These are phyloP conservation scores for Penicillium daleae DNA, from an alignment of 495 filamentous ascomycete species.

Conservation along the genomic window DNA sequence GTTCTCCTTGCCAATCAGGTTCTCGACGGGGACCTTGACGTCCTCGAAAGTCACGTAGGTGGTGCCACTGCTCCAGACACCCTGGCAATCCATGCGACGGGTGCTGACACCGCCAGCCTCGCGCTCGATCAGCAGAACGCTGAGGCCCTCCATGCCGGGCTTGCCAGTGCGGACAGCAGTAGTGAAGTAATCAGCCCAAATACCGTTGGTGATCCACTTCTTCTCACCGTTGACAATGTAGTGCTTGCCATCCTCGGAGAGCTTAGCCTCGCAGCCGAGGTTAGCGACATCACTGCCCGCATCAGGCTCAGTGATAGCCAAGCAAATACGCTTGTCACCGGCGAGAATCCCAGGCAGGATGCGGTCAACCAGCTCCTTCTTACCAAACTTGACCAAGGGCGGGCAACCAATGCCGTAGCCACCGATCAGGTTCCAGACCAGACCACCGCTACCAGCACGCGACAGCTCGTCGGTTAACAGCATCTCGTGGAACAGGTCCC, in stretches of 20 bases:
- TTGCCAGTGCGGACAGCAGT: slow-evolving; percentile 89
- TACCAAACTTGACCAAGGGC: slow-evolving; percentile 89
- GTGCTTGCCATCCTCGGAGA: slow-evolving; percentile 91
- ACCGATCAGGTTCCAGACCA: slow-evolving; percentile 98
- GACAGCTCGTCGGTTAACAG: slow-evolving; percentile 92
- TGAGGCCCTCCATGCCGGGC: slow-evolving; percentile 86
- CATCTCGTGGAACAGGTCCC: slow-evolving; percentile 98
- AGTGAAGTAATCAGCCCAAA: slow-evolving; percentile 97
- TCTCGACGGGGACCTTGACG: slow-evolving; percentile 97
- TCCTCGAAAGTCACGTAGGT: slow-evolving; percentile 98
- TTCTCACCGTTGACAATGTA: slow-evolving; percentile 99
- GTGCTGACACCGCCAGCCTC: slow-evolving; percentile 82
- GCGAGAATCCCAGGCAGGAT: slow-evolving; percentile 81
- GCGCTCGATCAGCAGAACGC: slow-evolving; percentile 87
- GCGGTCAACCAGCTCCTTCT: slow-evolving; percentile 83
- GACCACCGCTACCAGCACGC: slow-evolving; percentile 83
- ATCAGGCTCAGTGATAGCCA: slow-evolving; percentile 84
- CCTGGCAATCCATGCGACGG: slow-evolving; percentile 96
- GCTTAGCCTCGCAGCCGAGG: slow-evolving; percentile 91
- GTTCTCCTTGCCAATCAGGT: slow-evolving; percentile 96
- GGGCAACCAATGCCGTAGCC: slow-evolving; percentile 94
- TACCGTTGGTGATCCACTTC: slow-evolving; percentile 99
- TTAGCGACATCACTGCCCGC: slow-evolving; percentile 90
- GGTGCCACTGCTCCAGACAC: slow-evolving; percentile 92
- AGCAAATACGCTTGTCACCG: slow-evolving; percentile 94